phyloP scores from a whole-genome alignment of 208 protist genomes.

The Lotmaria passim region DNA sequence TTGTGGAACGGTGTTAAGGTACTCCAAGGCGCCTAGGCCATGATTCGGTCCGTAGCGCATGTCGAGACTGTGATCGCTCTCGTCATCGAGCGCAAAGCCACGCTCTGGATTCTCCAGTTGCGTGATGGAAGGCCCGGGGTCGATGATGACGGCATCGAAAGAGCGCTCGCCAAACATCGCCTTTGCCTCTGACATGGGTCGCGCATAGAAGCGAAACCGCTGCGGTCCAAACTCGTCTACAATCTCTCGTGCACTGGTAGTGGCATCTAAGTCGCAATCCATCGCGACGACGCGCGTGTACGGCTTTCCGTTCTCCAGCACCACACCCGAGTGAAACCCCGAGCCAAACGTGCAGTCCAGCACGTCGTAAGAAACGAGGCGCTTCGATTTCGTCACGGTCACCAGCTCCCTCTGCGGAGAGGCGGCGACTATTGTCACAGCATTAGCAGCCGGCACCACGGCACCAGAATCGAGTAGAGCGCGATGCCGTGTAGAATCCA shows the following conservation, averaged over 20 bases:
- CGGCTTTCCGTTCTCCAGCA: conserved; percentile 80
- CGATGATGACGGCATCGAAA: conserved; percentile 91
- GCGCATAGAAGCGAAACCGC: conserved; percentile 79
- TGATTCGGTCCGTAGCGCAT: conserved; percentile 77
- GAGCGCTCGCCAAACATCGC: conserved; percentile 84
- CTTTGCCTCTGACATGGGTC: conserved; percentile 77
- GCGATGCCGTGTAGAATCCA: background rate
- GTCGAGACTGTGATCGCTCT: conserved; percentile 71
- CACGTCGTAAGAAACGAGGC: conserved; percentile 83
- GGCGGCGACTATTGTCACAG: background rate
- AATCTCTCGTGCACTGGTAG: conserved; percentile 47
- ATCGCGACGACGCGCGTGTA: conserved; percentile 89
- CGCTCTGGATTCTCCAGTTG: conserved; percentile 81
- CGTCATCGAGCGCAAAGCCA: conserved; percentile 78
- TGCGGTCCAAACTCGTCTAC: conserved; percentile 64
- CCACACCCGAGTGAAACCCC: conserved; percentile 80
- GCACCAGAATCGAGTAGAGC: conserved; percentile 1
- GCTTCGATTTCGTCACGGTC: conserved; percentile 36
- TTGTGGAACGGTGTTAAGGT: conserved; percentile 84
- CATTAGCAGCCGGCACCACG: conserved; percentile 1
- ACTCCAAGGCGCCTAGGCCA: conserved; percentile 65
- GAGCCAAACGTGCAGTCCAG: conserved; percentile 89
- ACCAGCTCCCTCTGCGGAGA: conserved; percentile 23
- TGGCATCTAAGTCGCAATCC: conserved; percentile 76
- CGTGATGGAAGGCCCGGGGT: conserved; percentile 76